phyloP scores from a whole-genome alignment of 2,329 filamentous ascomycete genomes.

The Chrysoporthe austroafricana region DNA sequence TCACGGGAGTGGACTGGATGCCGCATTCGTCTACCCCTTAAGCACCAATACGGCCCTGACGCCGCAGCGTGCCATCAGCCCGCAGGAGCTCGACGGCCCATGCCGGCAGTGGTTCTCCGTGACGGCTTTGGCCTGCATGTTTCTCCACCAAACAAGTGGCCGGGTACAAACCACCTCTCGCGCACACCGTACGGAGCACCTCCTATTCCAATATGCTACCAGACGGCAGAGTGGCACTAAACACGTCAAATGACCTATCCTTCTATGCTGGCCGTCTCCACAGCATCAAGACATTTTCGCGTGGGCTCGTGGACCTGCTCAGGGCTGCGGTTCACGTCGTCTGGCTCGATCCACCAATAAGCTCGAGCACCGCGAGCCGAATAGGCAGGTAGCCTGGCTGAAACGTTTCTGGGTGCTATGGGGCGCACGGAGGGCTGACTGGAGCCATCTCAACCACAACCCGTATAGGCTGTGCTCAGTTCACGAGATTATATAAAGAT shows the following conservation, averaged over 20 bases:
- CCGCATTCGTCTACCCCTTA: neutral
- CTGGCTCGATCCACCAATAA: constrained; percentile 9
- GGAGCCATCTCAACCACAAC: neutral
- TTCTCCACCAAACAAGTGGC: constrained; percentile 17
- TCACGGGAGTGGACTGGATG: neutral
- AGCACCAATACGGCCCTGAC: neutral
- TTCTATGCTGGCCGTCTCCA: neutral
- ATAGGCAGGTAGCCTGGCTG: constrained; percentile 8
- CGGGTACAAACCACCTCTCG: neutral
- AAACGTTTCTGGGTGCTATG: neutral
- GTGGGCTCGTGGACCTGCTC: neutral
- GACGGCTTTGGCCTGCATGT: constrained; percentile 4
- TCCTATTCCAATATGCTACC: neutral
- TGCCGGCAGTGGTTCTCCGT: constrained; percentile 8
- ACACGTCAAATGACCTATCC: neutral
- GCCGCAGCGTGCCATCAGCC: constrained; percentile 3
- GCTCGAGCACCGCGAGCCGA: neutral
- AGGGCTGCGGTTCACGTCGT: neutral
- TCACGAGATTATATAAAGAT: neutral
- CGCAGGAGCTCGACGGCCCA: neutral
- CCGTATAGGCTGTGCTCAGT: neutral
- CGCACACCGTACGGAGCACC: neutral
- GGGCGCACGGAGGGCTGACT: neutral
- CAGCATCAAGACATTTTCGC: neutral
- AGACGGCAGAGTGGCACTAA: neutral